Base-by-base conservation (phyloP, 1,284 basidiomycete species). In the Ceratobasidium sp. region DNA sequence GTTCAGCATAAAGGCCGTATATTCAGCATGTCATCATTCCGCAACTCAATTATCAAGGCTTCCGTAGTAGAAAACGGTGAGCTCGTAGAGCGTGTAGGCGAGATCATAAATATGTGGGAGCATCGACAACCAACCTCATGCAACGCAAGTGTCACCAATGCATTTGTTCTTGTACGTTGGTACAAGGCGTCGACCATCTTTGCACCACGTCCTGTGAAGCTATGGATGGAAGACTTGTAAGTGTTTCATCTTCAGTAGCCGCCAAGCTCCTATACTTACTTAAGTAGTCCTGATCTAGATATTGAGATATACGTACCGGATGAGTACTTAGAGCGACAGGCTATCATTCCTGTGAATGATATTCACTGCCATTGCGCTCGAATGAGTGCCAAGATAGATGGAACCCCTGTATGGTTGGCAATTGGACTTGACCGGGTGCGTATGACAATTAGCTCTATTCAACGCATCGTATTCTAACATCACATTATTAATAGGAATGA, bases 361-460 rank as follows among this genome's bases (percentile, higher is more conserved):
- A 67, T 67, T 15, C 26, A 23, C 26, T 67, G 64, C 39, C 64
- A 67, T 49, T 67, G 64, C 39, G 64, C 64, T 49, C 44, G 42
- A 10, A 67, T 67, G 64, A 49, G 12, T 26, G 44, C 23, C 10
- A 26, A 67, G 0, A 3, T 67, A 10, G 64, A 49, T 9, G 44
- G 23, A 20, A 46, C 15, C 15, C 40, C 15, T 1, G 44, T 67
- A 6, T 67, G 64, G 64, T n/a, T 67, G 18, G 28, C 64, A 26
- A 67, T 67, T 67, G 44, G 20, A 4, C 20, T 67, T 42, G 64
- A 67, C 3, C 64, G 23, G 23, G 64, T 67, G 42, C 46, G 64
- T 67, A 4, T 20, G 7, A 23, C 20, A 26, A 55, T 7, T 2
- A 20, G 20, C 23, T 4, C n/a, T n/a, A n/a, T n/a, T n/a, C n/a